Base-by-base conservation (phyloP, 345 rosid genomes). In the Bretschneidera sinensis region DNA sequence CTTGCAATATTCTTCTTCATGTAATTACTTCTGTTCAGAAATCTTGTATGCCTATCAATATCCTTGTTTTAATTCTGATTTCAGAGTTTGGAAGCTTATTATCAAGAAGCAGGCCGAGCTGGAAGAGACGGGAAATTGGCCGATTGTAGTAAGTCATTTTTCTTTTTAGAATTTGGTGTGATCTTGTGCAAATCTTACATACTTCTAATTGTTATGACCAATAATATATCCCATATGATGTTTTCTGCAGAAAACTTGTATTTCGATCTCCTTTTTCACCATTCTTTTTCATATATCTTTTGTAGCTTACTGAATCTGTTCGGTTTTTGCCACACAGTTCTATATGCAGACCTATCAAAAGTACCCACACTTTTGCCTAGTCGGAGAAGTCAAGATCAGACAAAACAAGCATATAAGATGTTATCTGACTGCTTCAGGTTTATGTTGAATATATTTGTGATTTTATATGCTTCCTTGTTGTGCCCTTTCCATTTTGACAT, bases 101-200 rank as follows among this genome's bases (percentile, higher is more conserved):
- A 91, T 81, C 98, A 91, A 83, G 98, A 91, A 85, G 92, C 95
- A 48, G 98, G 97, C 54, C 96, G 97, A 76, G 94, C 96, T 71
- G 96, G 98, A 80, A 84, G 98, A 69, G 98, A 91, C 72, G 96
- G 96, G 24, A 77, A 86, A 68, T 69, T 79, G 64, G 86, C 98
- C 47, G 88, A 88, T 57, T 91, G 98, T 59, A 72, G 98, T 88
- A 68, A 77, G 96, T 51, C 60, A 21, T 56, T 66, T 34, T 19
- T 54, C 6, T 21, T 15, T 65, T 59, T 19, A 16, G 57, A 45
- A 59, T 35, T 18, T 48, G 25, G 24, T 56, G 25, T 23, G 7
- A 43, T 48, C 10, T 31, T 7, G 35, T 24, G 17, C 24, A 23
- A 18, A 9, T n/a, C 39, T 50, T 18, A 21, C 48, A 1, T 31